These are phyloP conservation scores for Insectozyma bohioensis DNA, from an alignment of 1,139 yeast species.

Conservation along the genomic window DNA sequence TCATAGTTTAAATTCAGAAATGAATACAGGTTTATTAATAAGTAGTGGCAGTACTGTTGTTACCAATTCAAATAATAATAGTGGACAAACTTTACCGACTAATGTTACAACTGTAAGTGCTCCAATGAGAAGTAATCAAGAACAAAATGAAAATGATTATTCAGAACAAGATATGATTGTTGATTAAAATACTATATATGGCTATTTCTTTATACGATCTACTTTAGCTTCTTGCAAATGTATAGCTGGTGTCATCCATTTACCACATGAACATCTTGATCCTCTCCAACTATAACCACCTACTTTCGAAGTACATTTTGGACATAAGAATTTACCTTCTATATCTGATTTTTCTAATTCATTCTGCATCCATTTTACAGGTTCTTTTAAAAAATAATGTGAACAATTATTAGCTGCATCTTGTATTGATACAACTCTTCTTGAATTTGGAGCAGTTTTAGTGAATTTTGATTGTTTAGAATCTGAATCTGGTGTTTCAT, in stretches of 20 bases:
- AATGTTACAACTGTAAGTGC: constrained; percentile 21
- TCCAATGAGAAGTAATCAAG: constrained; percentile 11
- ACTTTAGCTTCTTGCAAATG: constrained; percentile 80
- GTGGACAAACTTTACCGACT: constrained; percentile 22
- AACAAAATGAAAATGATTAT: constrained; percentile 16
- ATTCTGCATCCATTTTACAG: constrained; percentile 85
- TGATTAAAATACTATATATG: constrained; percentile 7
- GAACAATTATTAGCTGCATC: constrained; percentile 67
- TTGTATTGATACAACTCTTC: constrained; percentile 52
- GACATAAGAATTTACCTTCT: constrained; percentile 86
- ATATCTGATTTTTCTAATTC: constrained; percentile 68
- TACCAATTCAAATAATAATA: constrained; percentile 14
- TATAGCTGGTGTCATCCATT: constrained; percentile 94
- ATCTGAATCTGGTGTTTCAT: constrained; percentile 57
- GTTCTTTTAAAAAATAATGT: constrained; percentile 80
- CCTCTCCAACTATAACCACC: constrained; percentile 98
- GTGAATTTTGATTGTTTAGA: constrained; percentile 64
- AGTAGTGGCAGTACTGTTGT: constrained; percentile 21
- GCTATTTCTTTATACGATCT: constrained; percentile 51
- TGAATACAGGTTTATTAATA: constrained; percentile 19
- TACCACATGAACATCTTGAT: constrained; percentile 89
- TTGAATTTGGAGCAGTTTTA: constrained; percentile 59
- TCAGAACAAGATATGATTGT: constrained; percentile 47
- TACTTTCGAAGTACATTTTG: constrained; percentile 76
- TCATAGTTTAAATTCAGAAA: constrained; percentile 35